phyloP scores from a whole-genome alignment of 495 filamentous ascomycete genomes.

The Neurospora tetrasperma region DNA sequence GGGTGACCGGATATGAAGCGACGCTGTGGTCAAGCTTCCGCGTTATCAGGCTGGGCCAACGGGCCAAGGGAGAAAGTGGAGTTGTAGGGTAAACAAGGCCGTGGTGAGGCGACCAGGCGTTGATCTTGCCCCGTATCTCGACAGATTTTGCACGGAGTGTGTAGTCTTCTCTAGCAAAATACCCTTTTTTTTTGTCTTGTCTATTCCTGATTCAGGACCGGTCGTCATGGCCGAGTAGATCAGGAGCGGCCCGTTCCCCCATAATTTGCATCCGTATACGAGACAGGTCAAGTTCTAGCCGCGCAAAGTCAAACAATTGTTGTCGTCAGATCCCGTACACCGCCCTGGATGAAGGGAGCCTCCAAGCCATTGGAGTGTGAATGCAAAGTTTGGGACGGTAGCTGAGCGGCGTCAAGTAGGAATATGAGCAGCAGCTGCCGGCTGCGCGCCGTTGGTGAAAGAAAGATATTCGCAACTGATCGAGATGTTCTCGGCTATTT shows the following conservation, averaged over 20 bases:
- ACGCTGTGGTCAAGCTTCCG: neutral
- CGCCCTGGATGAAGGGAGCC: neutral
- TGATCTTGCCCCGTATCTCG: neutral
- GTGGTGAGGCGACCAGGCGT: conserved; percentile 8
- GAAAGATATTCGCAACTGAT: neutral
- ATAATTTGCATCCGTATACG: neutral
- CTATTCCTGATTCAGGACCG: neutral
- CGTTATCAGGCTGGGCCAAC: conserved; percentile 6
- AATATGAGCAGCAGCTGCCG: neutral
- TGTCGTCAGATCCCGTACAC: neutral
- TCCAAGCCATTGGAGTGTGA: neutral
- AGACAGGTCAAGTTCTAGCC: neutral
- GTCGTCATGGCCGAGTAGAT: neutral
- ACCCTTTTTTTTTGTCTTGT: neutral
- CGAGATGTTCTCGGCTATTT: neutral
- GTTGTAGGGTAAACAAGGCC: conserved; percentile 14
- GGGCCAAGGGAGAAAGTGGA: conserved; percentile 2
- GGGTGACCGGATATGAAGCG: neutral
- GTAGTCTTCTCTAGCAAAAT: neutral
- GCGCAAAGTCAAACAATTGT: neutral
- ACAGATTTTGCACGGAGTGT: neutral
- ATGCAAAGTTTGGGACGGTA: neutral
- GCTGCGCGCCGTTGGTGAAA: neutral
- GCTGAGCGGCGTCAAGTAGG: neutral
- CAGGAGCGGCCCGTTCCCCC: neutral